Conservation (phyloP, 1,284 basidiomycete genomes). For the Meira nashicola region DNA sequence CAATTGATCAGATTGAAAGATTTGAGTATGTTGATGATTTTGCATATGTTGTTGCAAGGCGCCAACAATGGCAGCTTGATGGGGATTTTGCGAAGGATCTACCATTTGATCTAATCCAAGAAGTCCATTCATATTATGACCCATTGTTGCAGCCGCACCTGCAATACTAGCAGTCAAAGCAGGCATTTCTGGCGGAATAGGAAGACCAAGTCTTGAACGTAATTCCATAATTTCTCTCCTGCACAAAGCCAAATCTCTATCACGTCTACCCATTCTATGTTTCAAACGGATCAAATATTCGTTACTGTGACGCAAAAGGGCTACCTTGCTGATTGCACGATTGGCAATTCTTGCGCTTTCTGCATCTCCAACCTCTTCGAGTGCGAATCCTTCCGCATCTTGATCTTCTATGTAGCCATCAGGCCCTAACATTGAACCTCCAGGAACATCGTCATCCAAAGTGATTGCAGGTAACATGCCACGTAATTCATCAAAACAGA, state of each 20-base stretch:
- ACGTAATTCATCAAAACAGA: constrained; percentile 90
- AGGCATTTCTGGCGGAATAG: not conserved
- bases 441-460: constrained; percentile 46
- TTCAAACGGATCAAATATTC: constrained; percentile 75
- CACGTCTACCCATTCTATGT: constrained; percentile 73
- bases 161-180: not conserved
- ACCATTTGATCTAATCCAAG: too few relatives aligned
- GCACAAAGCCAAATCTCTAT: constrained; percentile 70
- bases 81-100: too few relatives aligned
- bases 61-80: too few relatives aligned
- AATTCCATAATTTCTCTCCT: constrained; percentile 67
- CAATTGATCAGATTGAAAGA: too few relatives aligned
- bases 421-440: constrained; percentile 44
- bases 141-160: not conserved
- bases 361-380: constrained; percentile 20
- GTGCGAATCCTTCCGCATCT: constrained; percentile 39
- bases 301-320: constrained; percentile 81
- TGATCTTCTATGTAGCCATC: constrained; percentile 44
- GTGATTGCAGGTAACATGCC: constrained; percentile 65
- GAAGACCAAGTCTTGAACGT: constrained; percentile 54
- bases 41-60: too few relatives aligned
- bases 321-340: constrained; percentile 89
- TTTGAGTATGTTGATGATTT: too few relatives aligned
- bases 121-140: too few relatives aligned
- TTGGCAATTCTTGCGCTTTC: constrained; percentile 39